A percentile compares a stretch with the other conserved stretches of the same genome.
These are phyloP conservation scores for Peronospora tabacina DNA, from an alignment of 352 stramenopile genomes.

Conservation along the genomic window DNA sequence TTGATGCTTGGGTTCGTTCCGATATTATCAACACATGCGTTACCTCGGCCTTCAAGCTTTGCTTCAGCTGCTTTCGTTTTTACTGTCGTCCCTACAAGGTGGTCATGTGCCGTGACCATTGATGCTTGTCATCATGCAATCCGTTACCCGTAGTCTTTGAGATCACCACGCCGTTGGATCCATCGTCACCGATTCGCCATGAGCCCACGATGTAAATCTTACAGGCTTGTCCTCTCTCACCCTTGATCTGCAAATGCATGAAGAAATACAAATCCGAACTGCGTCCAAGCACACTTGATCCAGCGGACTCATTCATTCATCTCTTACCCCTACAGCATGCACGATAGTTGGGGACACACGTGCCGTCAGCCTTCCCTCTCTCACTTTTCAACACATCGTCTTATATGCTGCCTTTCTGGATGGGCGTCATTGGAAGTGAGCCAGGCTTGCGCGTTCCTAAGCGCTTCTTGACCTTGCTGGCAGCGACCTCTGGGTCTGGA, in stretches of 20 bases:
- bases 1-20: no score
- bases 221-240: conserved; percentile 7
- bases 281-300: conserved; percentile 15
- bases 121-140: conserved; percentile 67
- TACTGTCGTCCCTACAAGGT: conserved; percentile 39
- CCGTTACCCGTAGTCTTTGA: no score
- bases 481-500: conserved; percentile 65
- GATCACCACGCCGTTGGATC: conserved; percentile 57
- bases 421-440: conserved; percentile 48
- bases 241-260: not conserved
- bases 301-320: conserved; percentile 21
- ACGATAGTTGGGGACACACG: conserved; percentile 23
- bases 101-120: conserved; percentile 51
- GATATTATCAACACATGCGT: no score
- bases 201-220: conserved; percentile 52
- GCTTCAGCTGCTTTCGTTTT: conserved; percentile 43
- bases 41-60: conserved; percentile 44
- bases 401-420: conserved; percentile 71
- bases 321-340: conserved; percentile 24
- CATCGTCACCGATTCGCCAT: conserved; percentile 65
- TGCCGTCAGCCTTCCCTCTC: conserved; percentile 6
- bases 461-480: conserved; percentile 69
- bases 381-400: conserved; percentile 9
- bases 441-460: conserved; percentile 55
- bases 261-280: conserved; percentile 17